Percentiles rank a stretch among this genome's conserved stretches.
Evolutionary conservation across 176 grass and related monocot genomes (phyloP).

Genomic region (Cenchrus americanus): DNA sequence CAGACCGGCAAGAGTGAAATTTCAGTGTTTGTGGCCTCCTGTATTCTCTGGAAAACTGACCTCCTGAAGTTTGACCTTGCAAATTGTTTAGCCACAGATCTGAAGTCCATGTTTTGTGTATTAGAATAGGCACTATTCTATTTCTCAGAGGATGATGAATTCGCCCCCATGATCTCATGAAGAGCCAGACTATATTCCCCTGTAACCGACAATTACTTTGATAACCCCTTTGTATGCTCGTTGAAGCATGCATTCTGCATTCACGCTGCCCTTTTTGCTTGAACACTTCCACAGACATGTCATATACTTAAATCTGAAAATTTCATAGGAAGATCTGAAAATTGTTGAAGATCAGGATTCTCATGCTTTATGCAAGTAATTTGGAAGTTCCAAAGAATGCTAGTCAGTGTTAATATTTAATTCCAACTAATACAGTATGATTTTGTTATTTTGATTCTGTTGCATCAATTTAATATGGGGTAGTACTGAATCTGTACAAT

Average conservation of each 20-base stretch:
- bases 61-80: too few relatives aligned
- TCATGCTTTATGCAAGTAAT: neutral
- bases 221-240: neutral
- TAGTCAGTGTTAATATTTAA: neutral
- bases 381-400: neutral
- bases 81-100: too few relatives aligned
- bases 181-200: too few relatives aligned
- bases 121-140: too few relatives aligned
- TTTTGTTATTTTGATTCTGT: neutral
- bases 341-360: neutral
- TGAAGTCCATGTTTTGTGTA: too few relatives aligned
- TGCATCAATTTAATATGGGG: neutral
- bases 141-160: too few relatives aligned
- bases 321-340: neutral
- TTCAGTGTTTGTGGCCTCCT: too few relatives aligned
- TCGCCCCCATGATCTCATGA: too few relatives aligned
- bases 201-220: neutral
- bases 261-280: neutral
- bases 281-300: neutral
- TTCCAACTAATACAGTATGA: neutral
- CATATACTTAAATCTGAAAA: too few relatives aligned
- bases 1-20: too few relatives aligned
- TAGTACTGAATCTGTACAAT: neutral
- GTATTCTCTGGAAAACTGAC: too few relatives aligned
- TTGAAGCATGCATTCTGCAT: conserved; percentile 10